A percentile compares a stretch with the other conserved stretches of the same genome.
Conservation (phyloP, 805 yeast genomes). For the Candida methanosorbosa region DNA sequence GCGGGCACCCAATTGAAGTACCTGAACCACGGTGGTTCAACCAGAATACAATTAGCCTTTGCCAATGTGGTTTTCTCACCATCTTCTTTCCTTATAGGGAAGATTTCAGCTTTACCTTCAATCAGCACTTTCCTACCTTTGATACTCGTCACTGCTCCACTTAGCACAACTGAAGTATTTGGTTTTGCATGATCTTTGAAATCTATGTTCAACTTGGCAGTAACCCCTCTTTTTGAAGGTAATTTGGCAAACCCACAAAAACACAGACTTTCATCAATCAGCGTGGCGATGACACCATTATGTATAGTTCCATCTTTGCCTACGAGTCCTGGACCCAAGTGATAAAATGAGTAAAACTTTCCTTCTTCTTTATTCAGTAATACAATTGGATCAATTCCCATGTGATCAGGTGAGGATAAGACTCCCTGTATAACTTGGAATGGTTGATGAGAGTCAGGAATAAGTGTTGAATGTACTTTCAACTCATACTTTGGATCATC, state of each 20-base stretch:
- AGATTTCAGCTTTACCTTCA: constrained; percentile 52
- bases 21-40: constrained; percentile 85
- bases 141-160: constrained; percentile 53
- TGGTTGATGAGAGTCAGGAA: constrained; percentile 50
- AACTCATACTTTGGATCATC: constrained; percentile 16
- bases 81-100: constrained; percentile 22
- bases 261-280: constrained; percentile 80
- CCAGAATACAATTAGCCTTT: constrained; percentile 58
- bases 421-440: constrained; percentile 70
- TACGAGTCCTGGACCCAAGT: constrained; percentile 56
- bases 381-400: constrained; percentile 71
- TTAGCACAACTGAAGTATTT: constrained; percentile 53
- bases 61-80: constrained; percentile 28
- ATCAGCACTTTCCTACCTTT: constrained; percentile 82
- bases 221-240: constrained; percentile 81
- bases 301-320: constrained; percentile 72
- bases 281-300: constrained; percentile 70
- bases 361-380: constrained; percentile 43
- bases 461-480: constrained; percentile 28
- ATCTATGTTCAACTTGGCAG: constrained; percentile 64
- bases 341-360: constrained; percentile 56
- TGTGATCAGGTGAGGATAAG: constrained; percentile 54
- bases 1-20: constrained; percentile 49
- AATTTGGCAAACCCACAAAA: constrained; percentile 75
- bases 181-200: constrained; percentile 57